Conservation (phyloP, 352 stramenopile species). For the Elongisporangium prolatum region DNA sequence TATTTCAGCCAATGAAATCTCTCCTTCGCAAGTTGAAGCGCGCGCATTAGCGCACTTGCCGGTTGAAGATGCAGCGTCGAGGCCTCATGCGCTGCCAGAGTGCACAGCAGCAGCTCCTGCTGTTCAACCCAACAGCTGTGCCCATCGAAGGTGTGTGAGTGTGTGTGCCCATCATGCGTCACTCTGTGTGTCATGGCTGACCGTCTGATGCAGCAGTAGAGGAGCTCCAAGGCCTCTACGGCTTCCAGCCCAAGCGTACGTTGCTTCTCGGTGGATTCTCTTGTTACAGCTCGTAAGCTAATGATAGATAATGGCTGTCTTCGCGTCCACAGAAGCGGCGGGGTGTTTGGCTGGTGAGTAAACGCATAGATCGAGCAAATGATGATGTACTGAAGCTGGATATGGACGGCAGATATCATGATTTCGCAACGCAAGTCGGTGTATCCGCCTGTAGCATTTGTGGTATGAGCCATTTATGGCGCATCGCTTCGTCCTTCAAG, state of each 20-base stretch:
- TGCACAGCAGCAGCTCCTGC: conserved; percentile 36
- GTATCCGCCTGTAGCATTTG: conserved; percentile 67
- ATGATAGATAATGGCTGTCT: background rate
- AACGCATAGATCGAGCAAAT: background rate
- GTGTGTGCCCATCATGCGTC: background rate
- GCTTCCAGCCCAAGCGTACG: conserved; percentile 44
- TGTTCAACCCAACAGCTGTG: conserved; percentile 57
- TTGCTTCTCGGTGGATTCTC: background rate
- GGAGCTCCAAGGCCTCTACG: conserved; percentile 47
- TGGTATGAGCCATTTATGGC: conserved; percentile 19
- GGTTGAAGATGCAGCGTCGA: background rate
- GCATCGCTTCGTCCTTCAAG: background rate
- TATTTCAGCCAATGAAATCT: background rate
- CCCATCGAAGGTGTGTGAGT: conserved; percentile 29
- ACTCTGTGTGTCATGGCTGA: conserved; percentile 1
- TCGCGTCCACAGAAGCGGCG: conserved; percentile 23
- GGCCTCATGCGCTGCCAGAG: conserved; percentile 20
- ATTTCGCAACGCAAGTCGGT: conserved; percentile 66
- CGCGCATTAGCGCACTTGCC: background rate
- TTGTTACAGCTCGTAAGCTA: background rate
- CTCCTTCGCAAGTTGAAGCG: background rate
- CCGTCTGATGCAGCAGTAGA: conserved; percentile 30
- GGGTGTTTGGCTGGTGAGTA: conserved; percentile 50
- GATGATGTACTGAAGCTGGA: background rate
- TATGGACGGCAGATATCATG: conserved; percentile 51